Evolutionary conservation across 2,329 filamentous ascomycete species (phyloP), one percentile per base, ranked within the genome.

Genomic region (Claviceps sp.): DNA sequence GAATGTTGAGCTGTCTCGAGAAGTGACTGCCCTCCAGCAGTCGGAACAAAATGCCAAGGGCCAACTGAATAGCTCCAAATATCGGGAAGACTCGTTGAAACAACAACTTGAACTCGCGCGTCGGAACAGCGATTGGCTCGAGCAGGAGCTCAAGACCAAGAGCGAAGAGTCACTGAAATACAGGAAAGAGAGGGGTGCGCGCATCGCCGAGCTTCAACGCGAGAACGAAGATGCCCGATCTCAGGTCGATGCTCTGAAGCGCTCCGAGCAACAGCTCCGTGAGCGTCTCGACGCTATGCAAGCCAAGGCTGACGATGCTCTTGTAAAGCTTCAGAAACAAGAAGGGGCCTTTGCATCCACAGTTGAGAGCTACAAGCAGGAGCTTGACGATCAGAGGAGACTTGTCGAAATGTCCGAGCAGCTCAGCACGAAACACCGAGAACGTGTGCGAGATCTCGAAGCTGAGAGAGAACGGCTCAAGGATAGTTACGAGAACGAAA

Each of bases 121-220:
- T 64, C 86, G 85, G 61, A 95, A 89, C 70, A 87, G 88, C 57
- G 91, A 97, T 60, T 98, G 89, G 86, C 85, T 93, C 52, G 88
- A 96, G 62, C 82, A 77, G 43, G 93, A 98, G 66, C 77, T 97
- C 22, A 91, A 95, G 71, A 90, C 87, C 0, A 95, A 95, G 70
- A 84, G 80, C 55, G 80, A 83, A 8, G 93, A 98, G 64, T 82
- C 88, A 47, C 79, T 91, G 58, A 95, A 90, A 62, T 91, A 86
- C 68, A 82, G 93, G 56, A 97, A 95, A 64, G 93, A 98, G 64
- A 97, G 96, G 75, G 87, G 87, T 56, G 84, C 88, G 1, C 85
- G 87, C 40, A 88, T 97, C 59, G 80, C 89, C 8, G 87, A 94
- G 61, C 79, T 98, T 29, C 87, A 96, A 67, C 86, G 89, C 50